Evolutionary conservation across 1,139 yeast genomes (phyloP).

Genomic region (Candida neerlandica): DNA sequence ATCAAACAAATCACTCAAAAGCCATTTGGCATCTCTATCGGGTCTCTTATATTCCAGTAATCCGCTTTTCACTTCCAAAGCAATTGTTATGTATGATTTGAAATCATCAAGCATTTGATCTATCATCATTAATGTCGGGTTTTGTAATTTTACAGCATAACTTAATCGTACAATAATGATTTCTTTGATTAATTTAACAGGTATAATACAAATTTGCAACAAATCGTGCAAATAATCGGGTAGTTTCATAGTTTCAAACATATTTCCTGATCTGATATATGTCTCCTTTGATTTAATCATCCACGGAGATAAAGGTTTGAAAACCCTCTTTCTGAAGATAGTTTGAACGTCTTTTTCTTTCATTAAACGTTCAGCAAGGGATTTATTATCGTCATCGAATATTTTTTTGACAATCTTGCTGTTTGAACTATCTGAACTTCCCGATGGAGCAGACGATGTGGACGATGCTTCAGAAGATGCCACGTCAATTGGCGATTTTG

Average conservation of each 20-base stretch:
- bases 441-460: constrained; percentile 4
- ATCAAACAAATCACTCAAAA: constrained; percentile 67
- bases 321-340: constrained; percentile 63
- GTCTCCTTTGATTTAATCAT: constrained; percentile 78
- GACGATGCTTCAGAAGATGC: constrained; percentile 15
- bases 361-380: constrained; percentile 83
- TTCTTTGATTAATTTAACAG: constrained; percentile 79
- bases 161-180: constrained; percentile 72
- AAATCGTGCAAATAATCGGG: constrained; percentile 76
- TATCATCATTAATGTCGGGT: constrained; percentile 94
- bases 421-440: constrained; percentile 30
- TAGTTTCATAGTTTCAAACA: constrained; percentile 68
- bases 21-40: constrained; percentile 67
- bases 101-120: constrained; percentile 93
- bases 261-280: constrained; percentile 61
- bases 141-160: constrained; percentile 76
- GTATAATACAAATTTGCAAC: constrained; percentile 70
- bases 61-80: constrained; percentile 74
- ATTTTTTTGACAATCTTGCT: constrained; percentile 38
- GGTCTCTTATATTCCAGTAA: constrained; percentile 68
- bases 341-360: constrained; percentile 82
- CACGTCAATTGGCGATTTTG: constrained; percentile 35
- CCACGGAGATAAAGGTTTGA: constrained; percentile 66
- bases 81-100: constrained; percentile 72
- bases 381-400: constrained; percentile 59